These are phyloP conservation scores for Lodderomyces theae DNA, from an alignment of 1,139 yeast genomes.

Conservation along the genomic window DNA sequence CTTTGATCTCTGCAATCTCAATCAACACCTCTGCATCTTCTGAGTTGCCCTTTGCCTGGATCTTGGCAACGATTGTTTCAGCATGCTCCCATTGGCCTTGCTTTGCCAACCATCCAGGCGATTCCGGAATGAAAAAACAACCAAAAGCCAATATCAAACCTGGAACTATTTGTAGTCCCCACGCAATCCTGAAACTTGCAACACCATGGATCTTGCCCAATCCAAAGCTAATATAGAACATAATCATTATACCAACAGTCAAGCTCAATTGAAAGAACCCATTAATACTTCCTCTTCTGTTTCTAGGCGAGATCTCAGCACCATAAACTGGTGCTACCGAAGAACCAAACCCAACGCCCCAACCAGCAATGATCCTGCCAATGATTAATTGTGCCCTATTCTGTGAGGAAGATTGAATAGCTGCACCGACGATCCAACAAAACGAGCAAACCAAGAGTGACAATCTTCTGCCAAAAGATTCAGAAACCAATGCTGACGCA, in stretches of 20 bases:
- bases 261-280: constrained; percentile 67
- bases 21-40: constrained; percentile 52
- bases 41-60: constrained; percentile 55
- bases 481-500: constrained; percentile 48
- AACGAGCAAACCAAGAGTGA: constrained; percentile 47
- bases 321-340: constrained; percentile 72
- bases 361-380: constrained; percentile 66
- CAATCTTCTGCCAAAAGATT: constrained; percentile 57
- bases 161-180: constrained; percentile 67
- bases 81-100: constrained; percentile 68
- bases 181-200: constrained; percentile 62
- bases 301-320: constrained; percentile 67
- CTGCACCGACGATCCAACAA: constrained; percentile 52
- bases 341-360: constrained; percentile 70
- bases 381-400: constrained; percentile 47
- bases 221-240: constrained; percentile 62
- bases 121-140: constrained; percentile 58
- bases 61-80: constrained; percentile 46
- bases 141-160: constrained; percentile 51
- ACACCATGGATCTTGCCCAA: constrained; percentile 48
- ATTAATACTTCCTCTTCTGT: constrained; percentile 64
- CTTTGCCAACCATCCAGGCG: constrained; percentile 71
- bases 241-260: constrained; percentile 61
- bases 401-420: constrained; percentile 46
- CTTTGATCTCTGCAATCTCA: constrained; percentile 60